Conservation (phyloP, 2,329 filamentous ascomycete genomes). For the Plenodomus lindquistii region DNA sequence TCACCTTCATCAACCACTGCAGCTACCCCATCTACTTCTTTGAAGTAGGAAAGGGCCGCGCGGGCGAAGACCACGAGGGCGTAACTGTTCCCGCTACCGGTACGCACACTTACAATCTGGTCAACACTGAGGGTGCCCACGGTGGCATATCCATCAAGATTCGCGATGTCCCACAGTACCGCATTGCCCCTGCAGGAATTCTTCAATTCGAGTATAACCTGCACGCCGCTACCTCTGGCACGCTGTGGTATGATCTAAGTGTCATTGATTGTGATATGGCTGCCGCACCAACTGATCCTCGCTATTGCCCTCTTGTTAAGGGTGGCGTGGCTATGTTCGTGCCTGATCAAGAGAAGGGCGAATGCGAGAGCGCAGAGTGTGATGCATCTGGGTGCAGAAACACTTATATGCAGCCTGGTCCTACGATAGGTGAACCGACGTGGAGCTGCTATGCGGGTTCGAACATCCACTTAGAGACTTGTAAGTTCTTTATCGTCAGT, state of each 20-base stretch:
- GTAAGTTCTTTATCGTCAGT: not conserved
- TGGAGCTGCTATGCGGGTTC: conserved; percentile 17
- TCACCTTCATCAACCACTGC: conserved; percentile 30
- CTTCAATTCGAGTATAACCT: conserved; percentile 29
- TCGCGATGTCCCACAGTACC: conserved; percentile 23
- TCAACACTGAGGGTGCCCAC: conserved; percentile 3
- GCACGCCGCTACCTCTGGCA: conserved; percentile 3
- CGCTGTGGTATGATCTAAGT: conserved; percentile 28
- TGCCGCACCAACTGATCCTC: conserved; percentile 9
- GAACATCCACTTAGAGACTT: conserved; percentile 25
- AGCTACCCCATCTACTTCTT: conserved; percentile 24
- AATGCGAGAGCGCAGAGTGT: conserved; percentile 16
- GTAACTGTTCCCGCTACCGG: conserved; percentile 10
- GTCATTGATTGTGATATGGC: conserved; percentile 19
- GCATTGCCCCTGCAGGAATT: conserved; percentile 20
- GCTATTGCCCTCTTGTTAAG: conserved; percentile 23
- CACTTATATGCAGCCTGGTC: conserved; percentile 18
- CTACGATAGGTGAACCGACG: conserved; percentile 22
- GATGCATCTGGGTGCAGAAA: conserved; percentile 7
- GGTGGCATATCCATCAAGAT: conserved; percentile 27
- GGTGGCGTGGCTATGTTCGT: conserved; percentile 25
- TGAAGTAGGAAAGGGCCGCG: not conserved
- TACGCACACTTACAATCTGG: conserved; percentile 14
- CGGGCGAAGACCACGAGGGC: conserved; percentile 10
- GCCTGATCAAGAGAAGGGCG: not conserved